phyloP scores from a whole-genome alignment of 257 asterid genomes.

The Agastache rugosa region DNA sequence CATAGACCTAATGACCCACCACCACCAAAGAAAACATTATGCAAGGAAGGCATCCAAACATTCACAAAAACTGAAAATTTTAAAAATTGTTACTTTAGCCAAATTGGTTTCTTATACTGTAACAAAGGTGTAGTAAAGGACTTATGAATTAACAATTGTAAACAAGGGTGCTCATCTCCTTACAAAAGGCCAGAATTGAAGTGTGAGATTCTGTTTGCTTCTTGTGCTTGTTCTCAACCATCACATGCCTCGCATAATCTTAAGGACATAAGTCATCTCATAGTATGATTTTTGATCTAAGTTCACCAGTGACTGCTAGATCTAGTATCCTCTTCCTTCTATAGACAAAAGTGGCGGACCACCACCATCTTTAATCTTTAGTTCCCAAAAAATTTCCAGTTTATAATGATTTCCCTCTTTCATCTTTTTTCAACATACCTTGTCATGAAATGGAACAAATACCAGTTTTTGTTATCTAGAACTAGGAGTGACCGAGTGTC shows the following conservation, averaged over 20 bases:
- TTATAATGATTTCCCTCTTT: neutral
- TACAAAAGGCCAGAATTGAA: neutral
- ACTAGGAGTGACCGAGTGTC: conserved; percentile 21
- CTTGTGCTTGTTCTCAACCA: conserved; percentile 24
- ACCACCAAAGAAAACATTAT: neutral
- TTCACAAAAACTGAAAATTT: neutral
- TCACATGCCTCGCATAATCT: conserved; percentile 11
- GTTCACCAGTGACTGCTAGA: neutral
- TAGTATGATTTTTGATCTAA: neutral
- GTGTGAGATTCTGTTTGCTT: neutral
- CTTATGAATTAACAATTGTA: conserved; percentile 3
- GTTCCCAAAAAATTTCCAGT: neutral
- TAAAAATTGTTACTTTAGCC: conserved; percentile 4
- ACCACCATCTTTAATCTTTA: conserved; percentile 6
- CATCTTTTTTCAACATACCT: neutral
- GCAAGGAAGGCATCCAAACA: conserved; percentile 12
- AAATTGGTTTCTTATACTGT: neutral
- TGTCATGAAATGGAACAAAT: conserved; percentile 10
- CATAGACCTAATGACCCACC: neutral
- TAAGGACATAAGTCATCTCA: conserved; percentile 20
- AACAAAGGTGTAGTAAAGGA: neutral
- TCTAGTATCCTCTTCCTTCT: neutral
- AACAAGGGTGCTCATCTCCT: neutral
- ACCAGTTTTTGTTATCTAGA: conserved; percentile 5
- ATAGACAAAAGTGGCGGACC: neutral